These are phyloP conservation scores for Dictyostelium discoideum DNA, from an alignment of 78 protist species.

Conservation along the genomic window dicty_2.7 NC_007088.5:2683001-2683500, in stretches of 20 bases:
- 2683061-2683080: no score
- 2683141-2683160: no score
- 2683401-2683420: neutral
- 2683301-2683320: no score
- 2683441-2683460: constrained; percentile 37
- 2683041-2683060: no score
- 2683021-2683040: no score
- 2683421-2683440: neutral
- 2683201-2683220: neutral
- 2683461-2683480: constrained; percentile 87
- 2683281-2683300: no score
- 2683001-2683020: no score
- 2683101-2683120: no score
- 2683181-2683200: neutral
- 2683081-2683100: neutral
- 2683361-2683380: neutral
- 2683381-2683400: neutral
- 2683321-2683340: no score
- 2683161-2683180: no score
- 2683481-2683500: constrained; percentile 73
- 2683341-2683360: neutral
- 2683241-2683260: neutral
- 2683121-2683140: no score
- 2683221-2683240: neutral
- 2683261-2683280: neutral